Conservation (phyloP, 192 early-diverging fungal genomes). For the Coemansia sp. region DNA sequence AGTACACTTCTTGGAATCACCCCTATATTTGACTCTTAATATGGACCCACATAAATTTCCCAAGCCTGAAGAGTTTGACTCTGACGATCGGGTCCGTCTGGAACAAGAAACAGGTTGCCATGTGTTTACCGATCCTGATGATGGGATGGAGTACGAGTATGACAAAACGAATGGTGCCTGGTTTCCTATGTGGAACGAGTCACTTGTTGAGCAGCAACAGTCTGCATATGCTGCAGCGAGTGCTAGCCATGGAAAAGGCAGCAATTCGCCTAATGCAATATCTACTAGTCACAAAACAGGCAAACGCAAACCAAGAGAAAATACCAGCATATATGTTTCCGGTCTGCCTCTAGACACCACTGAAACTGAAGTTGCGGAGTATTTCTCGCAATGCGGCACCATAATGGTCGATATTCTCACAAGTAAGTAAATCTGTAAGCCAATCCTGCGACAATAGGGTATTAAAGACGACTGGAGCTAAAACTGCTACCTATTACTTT, state of each 20-base stretch:
- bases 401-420: constrained; percentile 45
- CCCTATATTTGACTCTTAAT: background rate
- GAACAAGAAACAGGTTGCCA: constrained; percentile 74
- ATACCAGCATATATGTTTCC: constrained; percentile 83
- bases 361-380: constrained; percentile 68
- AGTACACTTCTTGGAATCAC: background rate
- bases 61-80: constrained; percentile 43
- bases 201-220: constrained; percentile 45
- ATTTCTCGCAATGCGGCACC: constrained; percentile 48
- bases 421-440: constrained; percentile 14
- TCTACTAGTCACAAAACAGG: constrained; percentile 10
- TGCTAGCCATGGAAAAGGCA: constrained; percentile 2
- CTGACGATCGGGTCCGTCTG: constrained; percentile 59
- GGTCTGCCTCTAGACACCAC: constrained; percentile 79
- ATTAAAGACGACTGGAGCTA: background rate
- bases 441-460: background rate
- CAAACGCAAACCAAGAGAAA: constrained; percentile 58
- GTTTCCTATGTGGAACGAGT: constrained; percentile 76
- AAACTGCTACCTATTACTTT: background rate
- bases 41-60: constrained; percentile 33
- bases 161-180: constrained; percentile 77
- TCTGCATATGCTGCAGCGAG: constrained; percentile 35
- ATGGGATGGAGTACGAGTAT: constrained; percentile 81
- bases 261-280: background rate
- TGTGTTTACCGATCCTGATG: constrained; percentile 68